Percentiles rank a stretch among this genome's conserved stretches.
These are phyloP conservation scores for Lactifluus echinatus DNA, from an alignment of 768 basidiomycete genomes.

Conservation along the genomic window DNA sequence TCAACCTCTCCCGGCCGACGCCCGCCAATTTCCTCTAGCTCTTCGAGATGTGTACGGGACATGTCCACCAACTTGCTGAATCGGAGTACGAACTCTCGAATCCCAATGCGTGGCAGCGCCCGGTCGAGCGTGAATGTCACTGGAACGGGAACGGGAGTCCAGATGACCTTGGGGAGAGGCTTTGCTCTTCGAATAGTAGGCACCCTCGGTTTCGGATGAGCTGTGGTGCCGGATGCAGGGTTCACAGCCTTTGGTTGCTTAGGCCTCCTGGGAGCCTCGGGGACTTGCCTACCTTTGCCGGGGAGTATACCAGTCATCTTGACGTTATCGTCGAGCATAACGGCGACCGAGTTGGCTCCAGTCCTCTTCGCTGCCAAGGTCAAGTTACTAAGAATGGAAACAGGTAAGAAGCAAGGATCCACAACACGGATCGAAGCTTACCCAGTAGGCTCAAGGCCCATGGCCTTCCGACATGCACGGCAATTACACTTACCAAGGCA, in stretches of 20 bases:
- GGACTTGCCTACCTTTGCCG: conserved; percentile 23
- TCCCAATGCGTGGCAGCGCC: conserved; percentile 53
- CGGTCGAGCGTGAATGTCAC: conserved; percentile 36
- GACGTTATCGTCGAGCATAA: conserved; percentile 29
- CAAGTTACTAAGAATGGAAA: conserved; percentile 30
- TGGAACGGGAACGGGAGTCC: conserved; percentile 39
- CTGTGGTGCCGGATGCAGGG: conserved; percentile 3
- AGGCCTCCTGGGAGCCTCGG: conserved; percentile 4
- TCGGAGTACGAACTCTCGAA: conserved; percentile 66
- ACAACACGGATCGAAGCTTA: conserved; percentile 27
- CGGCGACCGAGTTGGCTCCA: conserved; percentile 33
- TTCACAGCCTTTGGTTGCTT: conserved; percentile 23
- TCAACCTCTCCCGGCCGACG: conserved; percentile 30
- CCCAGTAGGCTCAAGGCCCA: conserved; percentile 55
- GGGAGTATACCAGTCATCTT: conserved; percentile 27
- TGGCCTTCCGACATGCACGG: conserved; percentile 50
- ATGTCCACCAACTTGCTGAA: conserved; percentile 48
- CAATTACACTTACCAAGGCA: conserved; percentile 66
- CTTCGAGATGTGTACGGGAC: conserved; percentile 56
- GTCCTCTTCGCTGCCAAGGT: conserved; percentile 31
- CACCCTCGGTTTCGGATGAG: conserved; percentile 16
- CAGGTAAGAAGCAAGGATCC: background rate
- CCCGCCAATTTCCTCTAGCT: conserved; percentile 34
- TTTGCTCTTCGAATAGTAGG: conserved; percentile 20
- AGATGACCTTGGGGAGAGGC: conserved; percentile 40